Conservation (phyloP, 768 basidiomycete species). For the Mycena floridula region DNA sequence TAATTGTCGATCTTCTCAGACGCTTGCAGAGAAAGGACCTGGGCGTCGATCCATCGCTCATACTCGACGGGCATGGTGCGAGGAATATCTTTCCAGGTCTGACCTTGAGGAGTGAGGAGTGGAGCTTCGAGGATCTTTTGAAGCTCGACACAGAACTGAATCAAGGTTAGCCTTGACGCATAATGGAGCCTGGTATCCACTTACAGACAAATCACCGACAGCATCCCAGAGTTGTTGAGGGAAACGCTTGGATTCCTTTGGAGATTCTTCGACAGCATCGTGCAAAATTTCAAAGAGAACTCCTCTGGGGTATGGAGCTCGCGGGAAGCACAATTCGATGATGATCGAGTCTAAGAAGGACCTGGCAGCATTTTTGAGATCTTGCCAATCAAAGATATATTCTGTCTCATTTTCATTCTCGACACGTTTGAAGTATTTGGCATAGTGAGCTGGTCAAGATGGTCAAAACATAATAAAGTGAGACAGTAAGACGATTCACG, state of each 20-base stretch:
- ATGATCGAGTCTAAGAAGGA: slow-evolving; percentile 84
- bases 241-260: slow-evolving; percentile 68
- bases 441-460: slow-evolving; percentile 52
- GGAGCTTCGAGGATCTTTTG: slow-evolving; percentile 60
- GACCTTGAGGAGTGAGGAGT: slow-evolving; percentile 49
- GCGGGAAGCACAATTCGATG: slow-evolving; percentile 75
- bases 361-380: slow-evolving; percentile 55
- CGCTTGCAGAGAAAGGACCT: slow-evolving; percentile 54
- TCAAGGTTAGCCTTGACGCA: neutral
- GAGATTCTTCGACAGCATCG: slow-evolving; percentile 69
- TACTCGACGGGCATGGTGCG: slow-evolving; percentile 56
- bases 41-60: slow-evolving; percentile 65
- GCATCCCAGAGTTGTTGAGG: slow-evolving; percentile 79
- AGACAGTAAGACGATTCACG: slow-evolving; percentile 36
- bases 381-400: slow-evolving; percentile 60
- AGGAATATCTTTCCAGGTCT: slow-evolving; percentile 41
- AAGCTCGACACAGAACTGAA: slow-evolving; percentile 58
- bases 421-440: slow-evolving; percentile 58
- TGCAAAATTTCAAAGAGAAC: slow-evolving; percentile 62
- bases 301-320: slow-evolving; percentile 57
- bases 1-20: slow-evolving; percentile 42
- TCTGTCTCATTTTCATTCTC: slow-evolving; percentile 39
- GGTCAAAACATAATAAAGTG: slow-evolving; percentile 1
- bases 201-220: slow-evolving; percentile 74
- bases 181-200: slow-evolving; percentile 8